These are phyloP conservation scores for Pythium apleroticum DNA, from an alignment of 352 stramenopile species.

Conservation along the genomic window DNA sequence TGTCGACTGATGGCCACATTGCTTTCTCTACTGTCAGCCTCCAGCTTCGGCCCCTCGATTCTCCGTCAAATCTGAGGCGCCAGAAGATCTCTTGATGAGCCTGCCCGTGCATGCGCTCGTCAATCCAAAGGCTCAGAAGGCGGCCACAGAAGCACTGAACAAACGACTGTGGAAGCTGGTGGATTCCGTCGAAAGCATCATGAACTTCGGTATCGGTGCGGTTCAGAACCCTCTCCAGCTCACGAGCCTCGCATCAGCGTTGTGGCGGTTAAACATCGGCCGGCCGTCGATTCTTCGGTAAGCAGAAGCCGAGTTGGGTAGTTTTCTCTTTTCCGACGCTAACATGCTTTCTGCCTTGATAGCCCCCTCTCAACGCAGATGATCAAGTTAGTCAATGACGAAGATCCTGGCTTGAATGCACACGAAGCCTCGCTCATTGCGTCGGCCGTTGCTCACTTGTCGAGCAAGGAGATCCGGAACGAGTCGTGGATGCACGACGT, in stretches of 20 bases:
- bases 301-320: slow-evolving; percentile 12
- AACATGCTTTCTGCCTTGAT: not conserved
- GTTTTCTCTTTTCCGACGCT: not conserved
- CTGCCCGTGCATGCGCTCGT: slow-evolving; percentile 42
- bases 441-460: slow-evolving; percentile 45
- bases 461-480: slow-evolving; percentile 46
- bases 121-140: slow-evolving; percentile 32
- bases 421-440: slow-evolving; percentile 53
- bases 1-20: not conserved
- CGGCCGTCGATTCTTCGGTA: slow-evolving; percentile 59
- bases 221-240: slow-evolving; percentile 47
- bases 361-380: slow-evolving; percentile 32
- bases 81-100: slow-evolving; percentile 62
- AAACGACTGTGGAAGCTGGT: slow-evolving; percentile 71
- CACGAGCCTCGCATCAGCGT: slow-evolving; percentile 40
- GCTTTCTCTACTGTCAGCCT: not conserved
- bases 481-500: slow-evolving; percentile 51
- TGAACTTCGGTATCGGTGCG: slow-evolving; percentile 63
- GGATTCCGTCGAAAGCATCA: slow-evolving; percentile 54
- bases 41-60: slow-evolving; percentile 9
- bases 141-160: slow-evolving; percentile 21
- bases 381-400: slow-evolving; percentile 33
- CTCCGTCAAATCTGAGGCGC: slow-evolving; percentile 51
- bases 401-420: slow-evolving; percentile 36
- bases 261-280: slow-evolving; percentile 60